Evolutionary conservation across 352 stramenopile genomes (phyloP).

Genomic region (Globisporangium viniferum): DNA sequence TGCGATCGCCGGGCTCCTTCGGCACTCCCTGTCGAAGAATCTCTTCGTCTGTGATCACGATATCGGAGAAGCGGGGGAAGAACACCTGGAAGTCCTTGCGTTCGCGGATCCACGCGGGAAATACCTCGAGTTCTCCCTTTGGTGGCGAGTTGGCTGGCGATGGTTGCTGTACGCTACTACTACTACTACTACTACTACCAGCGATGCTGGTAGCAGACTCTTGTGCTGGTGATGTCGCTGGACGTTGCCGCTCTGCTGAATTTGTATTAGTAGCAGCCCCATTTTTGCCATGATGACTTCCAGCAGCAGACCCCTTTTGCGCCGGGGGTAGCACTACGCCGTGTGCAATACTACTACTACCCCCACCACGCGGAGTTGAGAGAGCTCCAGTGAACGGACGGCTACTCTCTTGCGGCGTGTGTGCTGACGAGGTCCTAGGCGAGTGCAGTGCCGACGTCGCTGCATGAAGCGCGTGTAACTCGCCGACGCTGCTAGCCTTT

Average conservation of each 20-base stretch:
- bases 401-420: slow-evolving; percentile 11
- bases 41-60: slow-evolving; percentile 62
- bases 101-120: slow-evolving; percentile 63
- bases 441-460: slow-evolving; percentile 30
- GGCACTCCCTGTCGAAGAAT: slow-evolving; percentile 58
- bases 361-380: not conserved
- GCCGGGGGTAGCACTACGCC: not conserved
- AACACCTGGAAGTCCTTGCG: slow-evolving; percentile 78
- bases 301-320: not conserved
- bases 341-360: not conserved
- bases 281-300: not conserved
- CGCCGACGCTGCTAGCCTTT: slow-evolving; percentile 24
- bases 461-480: slow-evolving; percentile 31
- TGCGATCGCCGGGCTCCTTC: slow-evolving; percentile 58
- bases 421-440: slow-evolving; percentile 13
- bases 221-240: slow-evolving; percentile 3
- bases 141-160: not conserved
- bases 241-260: slow-evolving; percentile 1
- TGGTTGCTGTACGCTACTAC: not conserved
- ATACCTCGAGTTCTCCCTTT: slow-evolving; percentile 35
- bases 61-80: slow-evolving; percentile 60
- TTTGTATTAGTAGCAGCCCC: not conserved
- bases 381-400: slow-evolving; percentile 4
- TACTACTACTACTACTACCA: not conserved
- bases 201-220: not conserved